Base-by-base conservation (phyloP, 1,139 yeast genomes). In the Blastobotrys capitulatus region DNA sequence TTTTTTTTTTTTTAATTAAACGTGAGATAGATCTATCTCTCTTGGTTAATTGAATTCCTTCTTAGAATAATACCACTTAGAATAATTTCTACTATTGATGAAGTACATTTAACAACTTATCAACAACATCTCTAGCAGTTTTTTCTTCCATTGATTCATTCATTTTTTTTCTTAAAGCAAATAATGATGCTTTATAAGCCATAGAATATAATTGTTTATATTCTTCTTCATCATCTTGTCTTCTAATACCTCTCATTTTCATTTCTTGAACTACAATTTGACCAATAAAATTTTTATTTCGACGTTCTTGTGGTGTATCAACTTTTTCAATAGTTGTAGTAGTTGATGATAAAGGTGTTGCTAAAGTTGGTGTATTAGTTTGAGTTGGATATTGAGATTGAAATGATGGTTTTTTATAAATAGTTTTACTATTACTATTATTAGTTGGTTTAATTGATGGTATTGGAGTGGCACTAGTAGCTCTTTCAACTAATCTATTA, bases 261-360 rank as follows among this genome's bases (percentile, higher is more conserved):
- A 67, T 51, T 10, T 64, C 70, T 2, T 66, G 62, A 54, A 64
- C 50, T 6, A 66, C 57, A 8, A 65, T 61, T 45, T 63, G 66
- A 44, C 62, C 63, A 10, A 66, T 49, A 31, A 47, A 57, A 38
- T 46, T 46, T 42, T 48, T 52, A 47, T 48, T 51, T 22, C 53
- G 35, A 26, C 34, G 46, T 12, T 46, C 51, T 35, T 48, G 49
- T 36, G 49, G 51, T 4, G 50, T 38, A 25, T 47, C 48, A 10
- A 29, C 26, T 4, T 18, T 3, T 19, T 18, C 22, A 36, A 8
- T 36, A 15, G 27, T 16, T 15, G 25, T n/a, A 9, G 42, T 12
- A 10, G 46, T 25, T 18, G 38, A 18, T 9, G 27, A 9, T 12
- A 37, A 31, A 18, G n/a, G 35, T 13, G 31, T 19, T 8, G 46